Conservation (phyloP, 2,329 filamentous ascomycete species). For the Purpureocillium lavendulum region DNA sequence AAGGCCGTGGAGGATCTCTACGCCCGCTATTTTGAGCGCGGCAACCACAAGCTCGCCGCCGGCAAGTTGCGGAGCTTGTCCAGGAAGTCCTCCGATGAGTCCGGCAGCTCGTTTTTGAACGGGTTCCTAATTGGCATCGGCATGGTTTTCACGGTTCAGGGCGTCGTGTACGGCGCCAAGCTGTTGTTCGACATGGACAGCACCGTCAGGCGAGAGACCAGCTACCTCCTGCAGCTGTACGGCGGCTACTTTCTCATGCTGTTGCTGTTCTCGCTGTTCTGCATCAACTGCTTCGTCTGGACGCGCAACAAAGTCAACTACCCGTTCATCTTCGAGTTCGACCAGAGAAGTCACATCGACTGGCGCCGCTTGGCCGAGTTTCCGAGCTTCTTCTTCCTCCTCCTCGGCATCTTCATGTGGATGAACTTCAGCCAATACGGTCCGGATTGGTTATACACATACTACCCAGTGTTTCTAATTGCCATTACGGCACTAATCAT, state of each 20-base stretch:
- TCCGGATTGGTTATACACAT: constrained; percentile 62
- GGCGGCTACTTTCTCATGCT: constrained; percentile 84
- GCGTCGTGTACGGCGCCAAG: constrained; percentile 50
- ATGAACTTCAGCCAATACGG: constrained; percentile 74
- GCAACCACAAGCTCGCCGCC: constrained; percentile 85
- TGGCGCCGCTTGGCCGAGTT: constrained; percentile 86
- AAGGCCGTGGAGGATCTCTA: constrained; percentile 83
- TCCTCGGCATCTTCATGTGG: constrained; percentile 77
- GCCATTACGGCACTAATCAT: constrained; percentile 58
- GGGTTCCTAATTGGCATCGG: constrained; percentile 62
- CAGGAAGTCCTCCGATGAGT: constrained; percentile 47
- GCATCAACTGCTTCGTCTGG: constrained; percentile 78
- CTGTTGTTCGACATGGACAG: constrained; percentile 43
- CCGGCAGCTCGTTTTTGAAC: constrained; percentile 49
- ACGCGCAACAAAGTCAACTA: constrained; percentile 84
- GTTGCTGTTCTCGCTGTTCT: constrained; percentile 75
- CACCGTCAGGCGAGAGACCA: constrained; percentile 42
- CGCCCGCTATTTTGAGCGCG: constrained; percentile 85
- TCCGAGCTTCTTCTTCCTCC: constrained; percentile 72
- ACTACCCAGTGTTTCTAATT: constrained; percentile 79
- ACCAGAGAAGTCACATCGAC: constrained; percentile 75
- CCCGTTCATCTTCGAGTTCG: constrained; percentile 93
- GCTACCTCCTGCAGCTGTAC: constrained; percentile 80
- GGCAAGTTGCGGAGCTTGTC: constrained; percentile 74
- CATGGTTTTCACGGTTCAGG: constrained; percentile 57